Percentiles rank a stretch among this genome's conserved stretches.
Evolutionary conservation across 1,284 basidiomycete genomes (phyloP).

Genomic region (Microstroma glucosiphilum): DNA sequence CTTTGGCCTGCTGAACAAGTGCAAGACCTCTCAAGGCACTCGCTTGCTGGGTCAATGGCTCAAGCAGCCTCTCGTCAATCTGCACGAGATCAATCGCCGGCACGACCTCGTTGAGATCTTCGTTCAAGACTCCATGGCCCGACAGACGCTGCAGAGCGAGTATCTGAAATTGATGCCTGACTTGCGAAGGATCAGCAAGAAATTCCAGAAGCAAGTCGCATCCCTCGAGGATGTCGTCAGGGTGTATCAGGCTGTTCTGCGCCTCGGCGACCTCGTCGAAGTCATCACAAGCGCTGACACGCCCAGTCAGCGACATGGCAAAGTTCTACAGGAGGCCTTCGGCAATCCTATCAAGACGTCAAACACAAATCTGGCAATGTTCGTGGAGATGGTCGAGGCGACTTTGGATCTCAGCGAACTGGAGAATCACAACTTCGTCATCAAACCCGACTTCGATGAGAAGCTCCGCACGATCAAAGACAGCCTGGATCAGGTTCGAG

Average conservation of each 20-base stretch:
- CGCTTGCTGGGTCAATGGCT: constrained; percentile 85
- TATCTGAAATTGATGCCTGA: constrained; percentile 88
- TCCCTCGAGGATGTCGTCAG: constrained; percentile 91
- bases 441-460: constrained; percentile 84
- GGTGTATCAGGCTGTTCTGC: constrained; percentile 66
- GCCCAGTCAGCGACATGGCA: constrained; percentile 15
- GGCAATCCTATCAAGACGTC: constrained; percentile 28
- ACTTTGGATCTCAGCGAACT: constrained; percentile 87
- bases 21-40: constrained; percentile 94
- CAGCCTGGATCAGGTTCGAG: constrained; percentile 65
- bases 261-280: constrained; percentile 72
- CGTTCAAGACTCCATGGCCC: constrained; percentile 68
- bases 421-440: constrained; percentile 76
- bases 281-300: constrained; percentile 53
- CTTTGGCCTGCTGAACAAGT: constrained; percentile 83
- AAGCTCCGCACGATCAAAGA: constrained; percentile 66
- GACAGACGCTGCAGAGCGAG: constrained; percentile 71
- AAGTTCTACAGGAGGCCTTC: constrained; percentile 32
- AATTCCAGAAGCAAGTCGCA: constrained; percentile 78
- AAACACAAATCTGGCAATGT: constrained; percentile 54
- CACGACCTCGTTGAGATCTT: constrained; percentile 72
- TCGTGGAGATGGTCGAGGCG: constrained; percentile 88
- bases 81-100: constrained; percentile 76
- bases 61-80: constrained; percentile 89
- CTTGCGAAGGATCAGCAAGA: constrained; percentile 83